Conservation (phyloP, 345 rosid species). For the Eucalyptus urophylla region DNA sequence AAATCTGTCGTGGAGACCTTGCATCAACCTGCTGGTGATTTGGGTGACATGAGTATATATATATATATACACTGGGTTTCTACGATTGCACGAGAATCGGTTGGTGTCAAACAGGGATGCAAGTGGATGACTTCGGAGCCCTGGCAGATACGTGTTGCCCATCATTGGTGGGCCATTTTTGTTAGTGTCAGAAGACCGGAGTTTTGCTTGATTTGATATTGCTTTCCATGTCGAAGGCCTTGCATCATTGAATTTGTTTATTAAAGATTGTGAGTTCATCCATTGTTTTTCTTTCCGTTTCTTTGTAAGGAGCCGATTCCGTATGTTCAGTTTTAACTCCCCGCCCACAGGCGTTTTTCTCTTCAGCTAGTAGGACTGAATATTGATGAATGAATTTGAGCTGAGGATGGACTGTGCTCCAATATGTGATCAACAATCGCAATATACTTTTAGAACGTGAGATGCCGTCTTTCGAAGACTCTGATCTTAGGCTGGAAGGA, state of each 20-base stretch:
- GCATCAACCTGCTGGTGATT: too few species aligned
- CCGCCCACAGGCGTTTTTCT: too few species aligned
- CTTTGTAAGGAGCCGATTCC: too few species aligned
- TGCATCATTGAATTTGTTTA: fast-evolving
- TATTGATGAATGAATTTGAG: background rate
- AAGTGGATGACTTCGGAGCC: fast-evolving
- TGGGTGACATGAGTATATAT: too few species aligned
- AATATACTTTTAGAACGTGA: fast-evolving
- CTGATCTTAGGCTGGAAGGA: background rate
- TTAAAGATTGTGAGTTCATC: too few species aligned
- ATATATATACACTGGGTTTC: too few species aligned
- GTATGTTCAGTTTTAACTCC: background rate
- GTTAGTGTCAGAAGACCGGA: too few species aligned
- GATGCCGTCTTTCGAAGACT: background rate
- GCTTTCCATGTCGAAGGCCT: too few species aligned
- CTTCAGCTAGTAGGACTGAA: too few species aligned
- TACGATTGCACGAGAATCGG: too few species aligned
- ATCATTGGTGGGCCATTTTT: fast-evolving
- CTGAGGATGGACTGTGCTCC: background rate
- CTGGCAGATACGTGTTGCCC: too few species aligned
- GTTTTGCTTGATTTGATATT: fast-evolving
- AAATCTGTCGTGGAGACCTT: too few species aligned
- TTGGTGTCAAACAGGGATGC: fast-evolving
- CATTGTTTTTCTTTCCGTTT: fast-evolving
- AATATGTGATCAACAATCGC: fast-evolving